Percentiles rank a stretch among this genome's conserved stretches.
These are phyloP conservation scores for Pseudocercospora eumusae DNA, from an alignment of 2,329 filamentous ascomycete species.

Conservation along the genomic window DNA sequence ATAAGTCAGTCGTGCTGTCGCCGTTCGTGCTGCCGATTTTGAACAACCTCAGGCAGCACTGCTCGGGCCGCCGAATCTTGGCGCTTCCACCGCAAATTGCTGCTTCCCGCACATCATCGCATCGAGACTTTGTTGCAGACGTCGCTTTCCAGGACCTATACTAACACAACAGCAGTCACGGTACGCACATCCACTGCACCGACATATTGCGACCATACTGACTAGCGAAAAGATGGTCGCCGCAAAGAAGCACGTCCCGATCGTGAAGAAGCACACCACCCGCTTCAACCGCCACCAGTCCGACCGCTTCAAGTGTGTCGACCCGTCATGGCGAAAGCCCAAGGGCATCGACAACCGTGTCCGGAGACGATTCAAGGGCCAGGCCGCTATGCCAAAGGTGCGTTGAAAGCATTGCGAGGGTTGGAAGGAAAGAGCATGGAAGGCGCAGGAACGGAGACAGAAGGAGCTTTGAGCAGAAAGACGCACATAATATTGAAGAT, in stretches of 20 bases:
- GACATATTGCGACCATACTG: slow-evolving; percentile 4
- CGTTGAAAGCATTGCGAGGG: slow-evolving; percentile 43
- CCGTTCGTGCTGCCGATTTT: not conserved
- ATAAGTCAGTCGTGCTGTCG: not conserved
- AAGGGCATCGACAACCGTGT: slow-evolving; percentile 99
- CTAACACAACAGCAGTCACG: slow-evolving; percentile 26
- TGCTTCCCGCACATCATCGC: not conserved
- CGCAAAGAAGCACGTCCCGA: slow-evolving; percentile 98
- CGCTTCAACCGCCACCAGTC: slow-evolving; percentile 96
- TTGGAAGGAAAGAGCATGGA: not conserved
- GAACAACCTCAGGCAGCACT: not conserved
- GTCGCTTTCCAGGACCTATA: slow-evolving; percentile 2
- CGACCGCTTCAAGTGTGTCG: slow-evolving; percentile 93
- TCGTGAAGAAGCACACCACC: slow-evolving; percentile 99
- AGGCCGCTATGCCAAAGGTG: slow-evolving; percentile 97
- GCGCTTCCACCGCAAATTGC: not conserved
- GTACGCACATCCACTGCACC: slow-evolving; percentile 19
- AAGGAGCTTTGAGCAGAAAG: slow-evolving; percentile 14
- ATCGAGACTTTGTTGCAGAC: slow-evolving; percentile 7
- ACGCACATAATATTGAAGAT: slow-evolving; percentile 9
- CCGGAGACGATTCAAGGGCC: slow-evolving; percentile 94
- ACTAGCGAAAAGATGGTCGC: slow-evolving; percentile 75
- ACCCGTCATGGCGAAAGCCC: slow-evolving; percentile 93
- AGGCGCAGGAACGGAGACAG: slow-evolving; percentile 11
- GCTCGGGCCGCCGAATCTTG: slow-evolving; percentile 1